Base-by-base conservation (phyloP, 257 asterid species). In the Nicotiana undulata region DNA sequence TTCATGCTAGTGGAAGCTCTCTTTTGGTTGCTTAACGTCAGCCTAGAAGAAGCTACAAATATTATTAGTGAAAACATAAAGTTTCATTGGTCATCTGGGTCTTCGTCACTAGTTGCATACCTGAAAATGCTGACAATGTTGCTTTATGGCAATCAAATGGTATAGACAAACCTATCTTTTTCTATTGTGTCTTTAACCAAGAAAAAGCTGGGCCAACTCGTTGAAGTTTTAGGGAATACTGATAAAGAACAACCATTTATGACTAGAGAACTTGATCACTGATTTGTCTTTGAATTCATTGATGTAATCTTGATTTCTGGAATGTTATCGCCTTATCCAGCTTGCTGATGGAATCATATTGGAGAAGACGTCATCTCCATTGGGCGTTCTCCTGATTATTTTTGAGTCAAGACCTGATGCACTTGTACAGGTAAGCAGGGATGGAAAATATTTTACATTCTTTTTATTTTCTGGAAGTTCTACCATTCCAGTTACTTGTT, bases 361-460 rank as follows among this genome's bases (percentile, higher is more conserved):
- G 80, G 98, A 93, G 76, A 93, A 93, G 86, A 88, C 87, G 31
- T 84, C 95, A 81, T 90, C 95, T 66, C 92, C 98, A 1, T 80
- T 93, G 75, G 97, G 98, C 7, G 97, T 93, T 82, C 91, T 91
- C 53, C 82, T 93, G 77, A 91, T 93, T 79, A 91, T 93, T 60
- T 93, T 93, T 74, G 98, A 93, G 89, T 91, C 98, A 15, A 95
- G 98, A 40, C 98, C 98, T 6, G 98, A 93, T 72, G 98, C 98
- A 6, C 85, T 93, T 79, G 95, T 93, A 82, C 98, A 93, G 93
- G 98, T 93, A 89, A 65, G 58, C 20, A n/a, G 63, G 26, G 82
- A 20, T 31, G 32, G 18, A 60, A 70, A 67, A 10, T 18, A 51
- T 29, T 40, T 68, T 64, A 20, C 28, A 2, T 37, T 75, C 44